Evolutionary conservation across 1,139 yeast species (phyloP), one percentile per base, ranked within the genome.

Genomic region (Zygoascus meyerae): DNA sequence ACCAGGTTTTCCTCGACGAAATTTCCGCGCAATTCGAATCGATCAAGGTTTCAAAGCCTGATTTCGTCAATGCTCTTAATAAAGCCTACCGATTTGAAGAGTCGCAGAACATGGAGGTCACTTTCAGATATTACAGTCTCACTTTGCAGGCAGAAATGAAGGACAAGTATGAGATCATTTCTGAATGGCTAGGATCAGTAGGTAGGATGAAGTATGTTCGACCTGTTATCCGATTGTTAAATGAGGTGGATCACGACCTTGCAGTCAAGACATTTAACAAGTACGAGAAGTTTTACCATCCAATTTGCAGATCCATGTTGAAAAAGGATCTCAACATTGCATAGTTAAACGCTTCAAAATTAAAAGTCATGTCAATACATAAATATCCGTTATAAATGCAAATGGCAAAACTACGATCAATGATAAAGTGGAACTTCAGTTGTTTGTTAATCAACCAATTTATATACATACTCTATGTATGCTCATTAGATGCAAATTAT

Each of bases 181-280:
- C 94, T 6, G 77, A 78, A 47, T 89, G 95, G 95, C 72, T 89
- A 48, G 95, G 94, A 7, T 81, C 92, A 2, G 94, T 87, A 26
- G 97, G 97, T 17, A 78, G 97, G 71, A 89, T 89, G 96, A 89
- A 89, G 71, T 89, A 81, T 63, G 95, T 86, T 34, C 77, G 96
- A 64, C 95, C 96, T 21, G 89, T 95, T 1, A 87, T 78, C 68
- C 74, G 78, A 34, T 68, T 80, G 52, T 71, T 89, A 52, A 75
- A 79, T 61, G 61, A 69, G 17, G 90, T 83, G 21, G 85, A 86
- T 62, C 78, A 77, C 44, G 68, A 73, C 10, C 69, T 81, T 55
- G 96, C 96, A 0, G 59, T 82, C 17, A 63, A 63, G 2, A 85
- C 87, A 15, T 89, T 85, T 68, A 69, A 68, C 40, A 73, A 73